Percentiles rank a stretch among this genome's conserved stretches.
Evolutionary conservation across 345 rosid species (phyloP).

Genomic region (Lumnitzera littorea): DNA sequence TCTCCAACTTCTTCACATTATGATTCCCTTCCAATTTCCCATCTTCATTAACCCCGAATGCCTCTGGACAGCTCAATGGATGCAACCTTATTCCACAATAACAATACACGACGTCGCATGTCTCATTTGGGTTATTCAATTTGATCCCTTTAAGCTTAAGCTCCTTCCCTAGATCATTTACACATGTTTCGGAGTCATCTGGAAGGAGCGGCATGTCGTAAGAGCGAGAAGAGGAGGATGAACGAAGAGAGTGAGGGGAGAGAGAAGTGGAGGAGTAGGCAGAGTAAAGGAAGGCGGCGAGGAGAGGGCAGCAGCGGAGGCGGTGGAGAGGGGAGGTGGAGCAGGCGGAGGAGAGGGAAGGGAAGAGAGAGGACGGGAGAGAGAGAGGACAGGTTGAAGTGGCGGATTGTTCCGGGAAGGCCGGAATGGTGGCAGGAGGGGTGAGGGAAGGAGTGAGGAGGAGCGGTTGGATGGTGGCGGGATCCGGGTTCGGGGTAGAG

Average conservation of each 20-base stretch:
- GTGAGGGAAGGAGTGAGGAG: conserved; percentile 39
- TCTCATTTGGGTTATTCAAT: conserved; percentile 57
- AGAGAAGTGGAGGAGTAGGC: conserved; percentile 80
- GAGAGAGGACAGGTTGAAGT: conserved; percentile 59
- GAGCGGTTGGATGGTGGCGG: conserved; percentile 35
- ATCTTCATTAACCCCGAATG: conserved; percentile 36
- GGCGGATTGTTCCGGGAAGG: conserved; percentile 85
- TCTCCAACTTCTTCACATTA: conserved; percentile 59
- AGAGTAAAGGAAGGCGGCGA: conserved; percentile 81
- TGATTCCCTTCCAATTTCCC: conserved; percentile 63
- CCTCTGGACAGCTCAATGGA: conserved; percentile 59
- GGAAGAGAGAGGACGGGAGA: conserved; percentile 67
- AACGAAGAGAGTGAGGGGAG: conserved; percentile 33
- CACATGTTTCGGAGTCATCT: conserved; percentile 93
- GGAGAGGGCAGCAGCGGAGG: conserved; percentile 78
- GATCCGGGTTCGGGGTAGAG: conserved; percentile 25
- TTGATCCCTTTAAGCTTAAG: conserved; percentile 59
- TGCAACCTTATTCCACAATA: conserved; percentile 86
- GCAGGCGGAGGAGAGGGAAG: conserved; percentile 54
- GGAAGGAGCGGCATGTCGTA: conserved; percentile 84
- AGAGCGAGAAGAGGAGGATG: neutral
- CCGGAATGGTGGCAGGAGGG: conserved; percentile 74
- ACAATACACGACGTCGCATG: conserved; percentile 81
- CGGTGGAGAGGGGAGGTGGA: conserved; percentile 26
- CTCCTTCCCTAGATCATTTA: conserved; percentile 63